Base-by-base conservation (phyloP, 208 protist genomes). In the Porcisia hertigi region DNA sequence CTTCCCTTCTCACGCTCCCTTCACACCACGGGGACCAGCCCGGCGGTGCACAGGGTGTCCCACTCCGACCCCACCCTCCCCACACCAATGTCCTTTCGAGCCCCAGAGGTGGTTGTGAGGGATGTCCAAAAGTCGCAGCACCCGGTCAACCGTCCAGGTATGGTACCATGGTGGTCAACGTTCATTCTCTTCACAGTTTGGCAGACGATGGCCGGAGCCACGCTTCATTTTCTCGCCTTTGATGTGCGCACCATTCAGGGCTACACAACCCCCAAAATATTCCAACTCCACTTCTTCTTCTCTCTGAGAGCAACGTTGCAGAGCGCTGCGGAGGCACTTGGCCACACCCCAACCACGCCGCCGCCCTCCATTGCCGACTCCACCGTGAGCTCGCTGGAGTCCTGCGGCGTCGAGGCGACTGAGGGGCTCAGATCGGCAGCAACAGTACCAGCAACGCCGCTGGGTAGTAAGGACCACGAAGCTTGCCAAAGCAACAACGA, bases 131-230 rank as follows among this genome's bases (percentile, higher is more conserved):
- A 71, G 16, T 73, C 69, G 11, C 58, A 84, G 65, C 88, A 92
- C 70, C 92, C 89, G 9, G 39, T 81, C 43, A 93, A 94, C 75
- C 75, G 82, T 4, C 86, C 89, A 0, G 88, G 86, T 9, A 96
- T 96, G 92, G 92, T 96, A 59, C 83, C 90, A 45, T 96, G 92
- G 91, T 96, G 81, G 72, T 94, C 90, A 43, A 93, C 87, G 14
- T 93, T 96, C 60, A 85, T 92, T 71, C 70, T 91, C 7, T 64
- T 67, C 47, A 96, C 92, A 8, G 86, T 87, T 3, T 86, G 85
- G 81, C 89, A 96, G 79, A 74, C 82, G 3, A 55, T 88, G 57
- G 73, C 89, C 4, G 78, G 80, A 54, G 57, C 76, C 25, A 76
- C 81, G 34, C 81, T 96, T 2, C 83, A 84, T 65, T 96, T 96